Percentiles rank a stretch among this genome's conserved stretches.
phyloP scores from a whole-genome alignment of 2,329 filamentous ascomycete species.

The Cercospora beticola region DNA sequence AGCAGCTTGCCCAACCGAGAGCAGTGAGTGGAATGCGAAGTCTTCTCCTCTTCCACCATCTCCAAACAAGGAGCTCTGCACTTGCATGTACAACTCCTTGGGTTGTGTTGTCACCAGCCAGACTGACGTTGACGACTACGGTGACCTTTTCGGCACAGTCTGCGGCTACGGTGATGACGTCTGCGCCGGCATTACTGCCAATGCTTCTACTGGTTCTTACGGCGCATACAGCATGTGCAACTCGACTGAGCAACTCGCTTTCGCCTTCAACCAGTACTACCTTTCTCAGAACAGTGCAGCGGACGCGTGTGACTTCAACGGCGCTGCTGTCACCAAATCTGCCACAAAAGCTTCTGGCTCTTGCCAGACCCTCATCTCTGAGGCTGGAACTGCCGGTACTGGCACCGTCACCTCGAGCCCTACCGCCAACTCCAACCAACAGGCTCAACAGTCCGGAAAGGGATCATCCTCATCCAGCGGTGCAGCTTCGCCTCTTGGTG shows the following conservation, averaged over 20 bases:
- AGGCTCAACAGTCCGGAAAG: slow-evolving; percentile 29
- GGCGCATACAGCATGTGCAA: slow-evolving; percentile 78
- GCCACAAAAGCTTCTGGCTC: slow-evolving; percentile 47
- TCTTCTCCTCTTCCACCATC: slow-evolving; percentile 70
- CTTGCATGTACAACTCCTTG: slow-evolving; percentile 77
- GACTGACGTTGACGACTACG: slow-evolving; percentile 60
- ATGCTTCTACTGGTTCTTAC: slow-evolving; percentile 67
- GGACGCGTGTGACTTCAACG: slow-evolving; percentile 69
- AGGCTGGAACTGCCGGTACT: slow-evolving; percentile 62
- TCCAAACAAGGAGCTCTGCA: slow-evolving; percentile 76
- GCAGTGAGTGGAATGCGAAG: slow-evolving; percentile 66
- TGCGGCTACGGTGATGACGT: slow-evolving; percentile 59
- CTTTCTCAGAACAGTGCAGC: slow-evolving; percentile 51
- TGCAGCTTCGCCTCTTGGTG: slow-evolving; percentile 26
- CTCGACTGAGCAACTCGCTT: slow-evolving; percentile 68
- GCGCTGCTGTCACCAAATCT: slow-evolving; percentile 60
- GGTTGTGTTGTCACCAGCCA: slow-evolving; percentile 65
- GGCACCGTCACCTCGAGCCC: slow-evolving; percentile 55
- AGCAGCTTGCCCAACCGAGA: slow-evolving; percentile 67
- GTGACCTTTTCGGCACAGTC: slow-evolving; percentile 70
- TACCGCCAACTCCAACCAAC: slow-evolving; percentile 41
- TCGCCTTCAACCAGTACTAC: slow-evolving; percentile 74
- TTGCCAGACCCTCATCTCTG: slow-evolving; percentile 61
- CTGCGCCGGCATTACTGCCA: slow-evolving; percentile 68
- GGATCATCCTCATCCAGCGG: slow-evolving; percentile 25